Conservation (phyloP, 108 stramenopile species). For the Conticribra weissflogii region DNA sequence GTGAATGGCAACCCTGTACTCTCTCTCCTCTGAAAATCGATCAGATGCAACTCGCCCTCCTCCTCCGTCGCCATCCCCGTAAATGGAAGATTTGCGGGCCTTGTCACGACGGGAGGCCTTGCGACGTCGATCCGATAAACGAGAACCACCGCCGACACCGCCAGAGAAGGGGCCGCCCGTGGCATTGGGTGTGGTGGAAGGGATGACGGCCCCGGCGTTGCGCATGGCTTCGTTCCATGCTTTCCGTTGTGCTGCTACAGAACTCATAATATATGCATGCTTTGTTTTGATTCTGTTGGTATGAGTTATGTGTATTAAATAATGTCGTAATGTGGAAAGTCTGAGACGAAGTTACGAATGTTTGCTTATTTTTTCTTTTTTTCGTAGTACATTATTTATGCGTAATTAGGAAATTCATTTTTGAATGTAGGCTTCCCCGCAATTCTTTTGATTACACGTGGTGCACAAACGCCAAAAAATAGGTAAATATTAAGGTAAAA, state of each 20-base stretch:
- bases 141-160: slow-evolving; percentile 20
- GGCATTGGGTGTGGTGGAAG: slow-evolving; percentile 41
- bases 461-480: no score
- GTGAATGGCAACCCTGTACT: slow-evolving; percentile 67
- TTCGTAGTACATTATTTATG: no score
- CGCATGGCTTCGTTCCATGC: slow-evolving; percentile 93
- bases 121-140: slow-evolving; percentile 67
- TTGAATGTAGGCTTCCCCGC: no score
- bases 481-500: no score
- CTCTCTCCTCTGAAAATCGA: slow-evolving; percentile 25
- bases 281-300: no score
- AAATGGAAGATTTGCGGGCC: slow-evolving; percentile 63
- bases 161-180: slow-evolving; percentile 19
- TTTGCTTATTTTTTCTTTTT: no score
- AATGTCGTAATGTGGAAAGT: no score
- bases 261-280: no score
- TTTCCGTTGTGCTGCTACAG: slow-evolving; percentile 62
- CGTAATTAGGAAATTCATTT: no score
- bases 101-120: slow-evolving; percentile 74
- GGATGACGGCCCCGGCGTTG: slow-evolving; percentile 66
- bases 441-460: no score
- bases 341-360: no score
- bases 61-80: slow-evolving; percentile 12
- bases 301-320: no score
- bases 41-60: slow-evolving; percentile 11